phyloP scores from a whole-genome alignment of 352 stramenopile species.

The Globisporangium recalcitrans region DNA sequence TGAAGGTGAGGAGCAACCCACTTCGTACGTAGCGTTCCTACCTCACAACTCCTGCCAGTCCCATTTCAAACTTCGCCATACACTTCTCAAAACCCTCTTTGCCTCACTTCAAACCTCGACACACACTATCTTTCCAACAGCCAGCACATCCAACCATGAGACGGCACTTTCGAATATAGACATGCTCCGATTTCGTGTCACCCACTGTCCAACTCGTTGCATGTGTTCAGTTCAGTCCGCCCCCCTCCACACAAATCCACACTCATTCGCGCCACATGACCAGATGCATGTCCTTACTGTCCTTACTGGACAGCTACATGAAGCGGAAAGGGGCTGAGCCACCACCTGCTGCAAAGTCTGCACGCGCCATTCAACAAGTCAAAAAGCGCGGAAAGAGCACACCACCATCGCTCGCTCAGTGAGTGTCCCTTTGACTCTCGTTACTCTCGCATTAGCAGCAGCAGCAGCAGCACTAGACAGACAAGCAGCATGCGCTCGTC shows the following conservation, averaged over 20 bases:
- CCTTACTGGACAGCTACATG: background rate
- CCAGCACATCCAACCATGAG: background rate
- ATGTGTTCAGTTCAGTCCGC: conserved; percentile 6
- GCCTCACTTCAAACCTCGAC: background rate
- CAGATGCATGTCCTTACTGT: background rate
- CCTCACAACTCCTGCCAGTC: too few species aligned
- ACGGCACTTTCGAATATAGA: background rate
- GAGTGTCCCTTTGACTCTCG: background rate
- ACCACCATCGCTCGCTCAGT: background rate
- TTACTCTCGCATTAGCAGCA: background rate
- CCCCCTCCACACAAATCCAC: background rate
- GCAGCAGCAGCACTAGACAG: background rate
- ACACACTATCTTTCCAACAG: background rate
- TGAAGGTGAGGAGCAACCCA: background rate
- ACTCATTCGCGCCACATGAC: conserved; percentile 5
- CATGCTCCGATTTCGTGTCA: background rate
- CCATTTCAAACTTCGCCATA: background rate
- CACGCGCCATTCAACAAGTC: background rate
- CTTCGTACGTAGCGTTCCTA: background rate
- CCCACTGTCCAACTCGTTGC: background rate
- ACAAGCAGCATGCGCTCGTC: conserved; percentile 1
- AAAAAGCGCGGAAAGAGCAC: background rate
- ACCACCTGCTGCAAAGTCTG: background rate
- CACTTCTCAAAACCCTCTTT: background rate
- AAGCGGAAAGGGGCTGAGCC: background rate